Evolutionary conservation across 805 yeast species (phyloP).

Genomic region (Pichia exigua): DNA sequence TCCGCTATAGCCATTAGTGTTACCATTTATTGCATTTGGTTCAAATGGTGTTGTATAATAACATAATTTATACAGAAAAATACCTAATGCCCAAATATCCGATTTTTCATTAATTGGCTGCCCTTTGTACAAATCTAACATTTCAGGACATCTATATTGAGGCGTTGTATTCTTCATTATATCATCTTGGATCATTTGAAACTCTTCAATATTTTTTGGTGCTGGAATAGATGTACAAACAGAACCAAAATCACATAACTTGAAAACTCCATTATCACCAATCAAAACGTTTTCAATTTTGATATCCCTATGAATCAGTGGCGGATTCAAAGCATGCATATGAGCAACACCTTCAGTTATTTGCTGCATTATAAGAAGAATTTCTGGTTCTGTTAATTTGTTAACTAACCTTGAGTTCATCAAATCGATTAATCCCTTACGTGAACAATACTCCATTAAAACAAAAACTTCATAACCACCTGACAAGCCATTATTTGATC

Average conservation of each 20-base stretch:
- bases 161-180: constrained; percentile 77
- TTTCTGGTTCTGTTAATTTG: constrained; percentile 60
- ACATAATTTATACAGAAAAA: constrained; percentile 67
- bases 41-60: constrained; percentile 83
- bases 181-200: constrained; percentile 54
- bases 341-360: constrained; percentile 67
- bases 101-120: constrained; percentile 74
- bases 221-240: constrained; percentile 59
- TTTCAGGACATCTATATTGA: constrained; percentile 79
- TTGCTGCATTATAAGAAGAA: constrained; percentile 60
- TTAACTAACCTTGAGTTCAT: constrained; percentile 67
- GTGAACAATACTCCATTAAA: constrained; percentile 72
- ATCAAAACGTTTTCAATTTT: constrained; percentile 76
- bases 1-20: constrained; percentile 34
- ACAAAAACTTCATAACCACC: constrained; percentile 68
- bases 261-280: constrained; percentile 49
- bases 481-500: constrained; percentile 25
- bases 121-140: constrained; percentile 64
- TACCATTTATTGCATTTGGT: constrained; percentile 31
- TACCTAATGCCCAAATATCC: constrained; percentile 82
- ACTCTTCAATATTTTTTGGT: constrained; percentile 55
- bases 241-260: constrained; percentile 79
- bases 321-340: constrained; percentile 54
- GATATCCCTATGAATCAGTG: constrained; percentile 66
- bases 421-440: constrained; percentile 69